Evolutionary conservation across 2,329 filamentous ascomycete genomes (phyloP).

Genomic region (Colletotrichum cuscutae): DNA sequence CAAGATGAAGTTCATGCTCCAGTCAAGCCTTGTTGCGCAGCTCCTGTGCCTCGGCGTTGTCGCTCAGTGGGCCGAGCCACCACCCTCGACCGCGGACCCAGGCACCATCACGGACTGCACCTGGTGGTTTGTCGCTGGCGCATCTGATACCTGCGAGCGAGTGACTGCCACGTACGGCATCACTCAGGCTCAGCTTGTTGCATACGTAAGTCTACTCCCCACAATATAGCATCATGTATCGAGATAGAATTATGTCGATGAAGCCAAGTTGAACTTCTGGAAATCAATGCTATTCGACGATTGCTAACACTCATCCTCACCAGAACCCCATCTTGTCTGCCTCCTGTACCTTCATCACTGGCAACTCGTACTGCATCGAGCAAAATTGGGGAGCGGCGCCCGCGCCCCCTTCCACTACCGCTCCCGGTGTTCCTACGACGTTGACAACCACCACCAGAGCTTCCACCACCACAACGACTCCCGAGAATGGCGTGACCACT

Average conservation of each 20-base stretch:
- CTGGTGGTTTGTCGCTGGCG: not conserved
- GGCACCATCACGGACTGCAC: not conserved
- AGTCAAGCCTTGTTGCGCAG: not conserved
- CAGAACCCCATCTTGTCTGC: not conserved
- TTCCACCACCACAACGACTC: too few species aligned
- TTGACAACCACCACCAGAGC: not conserved
- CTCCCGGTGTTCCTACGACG: not conserved
- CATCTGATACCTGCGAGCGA: not conserved
- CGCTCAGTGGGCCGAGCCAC: not conserved
- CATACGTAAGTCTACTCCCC: not conserved
- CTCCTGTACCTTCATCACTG: not conserved
- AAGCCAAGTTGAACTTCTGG: too few species aligned
- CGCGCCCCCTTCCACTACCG: not conserved
- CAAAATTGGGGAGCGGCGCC: not conserved
- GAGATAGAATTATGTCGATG: too few species aligned
- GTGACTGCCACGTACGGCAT: not conserved
- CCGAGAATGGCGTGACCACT: too few species aligned
- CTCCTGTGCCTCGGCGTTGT: not conserved
- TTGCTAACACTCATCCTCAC: too few species aligned
- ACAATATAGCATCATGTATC: too few species aligned
- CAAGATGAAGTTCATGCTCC: not conserved
- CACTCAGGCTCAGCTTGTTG: not conserved
- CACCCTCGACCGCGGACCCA: not conserved
- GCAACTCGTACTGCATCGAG: not conserved
- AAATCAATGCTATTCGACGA: too few species aligned